These are phyloP conservation scores for Phyllachora maydis DNA, from an alignment of 2,329 filamentous ascomycete genomes.

Conservation along the genomic window DNA sequence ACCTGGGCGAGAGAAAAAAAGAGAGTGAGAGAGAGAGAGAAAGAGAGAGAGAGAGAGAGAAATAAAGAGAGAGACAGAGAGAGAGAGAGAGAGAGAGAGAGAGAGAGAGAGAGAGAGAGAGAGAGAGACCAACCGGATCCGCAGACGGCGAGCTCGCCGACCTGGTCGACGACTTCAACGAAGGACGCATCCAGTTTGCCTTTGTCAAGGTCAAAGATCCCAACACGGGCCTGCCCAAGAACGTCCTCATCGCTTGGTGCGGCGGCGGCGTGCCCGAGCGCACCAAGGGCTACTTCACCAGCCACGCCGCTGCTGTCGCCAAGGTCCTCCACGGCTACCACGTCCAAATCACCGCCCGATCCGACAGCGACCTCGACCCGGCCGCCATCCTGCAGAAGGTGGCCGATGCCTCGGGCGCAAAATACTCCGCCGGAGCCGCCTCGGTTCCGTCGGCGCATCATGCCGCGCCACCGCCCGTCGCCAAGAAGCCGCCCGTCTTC, in stretches of 20 bases:
- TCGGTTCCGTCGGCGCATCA: slow-evolving; percentile 24
- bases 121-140: no score
- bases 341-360: slow-evolving; percentile 89
- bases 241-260: slow-evolving; percentile 88
- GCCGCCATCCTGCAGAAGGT: slow-evolving; percentile 86
- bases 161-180: slow-evolving; percentile 87
- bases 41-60: no score
- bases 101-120: no score
- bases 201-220: slow-evolving; percentile 94
- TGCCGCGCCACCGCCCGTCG: slow-evolving; percentile 46
- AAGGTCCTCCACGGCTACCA: slow-evolving; percentile 95
- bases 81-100: no score
- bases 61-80: no score
- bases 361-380: slow-evolving; percentile 70
- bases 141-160: slow-evolving; percentile 79
- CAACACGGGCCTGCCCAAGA: slow-evolving; percentile 76
- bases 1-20: no score
- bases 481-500: slow-evolving; percentile 80
- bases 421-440: slow-evolving; percentile 59
- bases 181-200: slow-evolving; percentile 90
- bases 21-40: no score
- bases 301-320: slow-evolving; percentile 71
- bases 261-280: slow-evolving; percentile 95
- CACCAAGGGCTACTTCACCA: slow-evolving; percentile 97
- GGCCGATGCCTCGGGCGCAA: slow-evolving; percentile 80